Conservation (phyloP, 2,329 filamentous ascomycete species). For the Epichloe baconii region DNA sequence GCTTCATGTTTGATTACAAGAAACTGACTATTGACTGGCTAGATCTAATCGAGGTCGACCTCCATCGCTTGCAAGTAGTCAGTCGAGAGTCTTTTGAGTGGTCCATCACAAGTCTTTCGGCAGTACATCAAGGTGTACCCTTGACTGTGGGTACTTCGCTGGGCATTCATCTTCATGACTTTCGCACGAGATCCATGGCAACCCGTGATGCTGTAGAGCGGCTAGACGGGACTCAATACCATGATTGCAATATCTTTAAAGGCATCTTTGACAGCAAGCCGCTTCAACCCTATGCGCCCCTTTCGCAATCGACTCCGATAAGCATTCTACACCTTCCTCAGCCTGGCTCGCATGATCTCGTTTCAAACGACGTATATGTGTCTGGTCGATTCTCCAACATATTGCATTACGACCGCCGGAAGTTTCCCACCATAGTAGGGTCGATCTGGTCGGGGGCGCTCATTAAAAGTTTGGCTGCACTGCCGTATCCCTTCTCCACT, state of each 20-base stretch:
- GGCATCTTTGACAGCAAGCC: constrained; percentile 39
- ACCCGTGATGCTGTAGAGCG: constrained; percentile 23
- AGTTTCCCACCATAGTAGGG: constrained; percentile 63
- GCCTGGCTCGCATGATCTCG: constrained; percentile 34
- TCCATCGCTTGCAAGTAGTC: constrained; percentile 57
- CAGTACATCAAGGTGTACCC: constrained; percentile 50
- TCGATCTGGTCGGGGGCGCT: constrained; percentile 76
- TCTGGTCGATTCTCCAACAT: constrained; percentile 82
- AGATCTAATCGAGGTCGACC: constrained; percentile 68
- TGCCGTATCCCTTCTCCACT: constrained; percentile 55
- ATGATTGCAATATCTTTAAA: constrained; percentile 19
- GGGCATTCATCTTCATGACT: constrained; percentile 73
- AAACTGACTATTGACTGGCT: neutral
- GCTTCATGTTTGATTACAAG: neutral
- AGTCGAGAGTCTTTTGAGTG: constrained; percentile 63
- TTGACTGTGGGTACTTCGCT: constrained; percentile 74
- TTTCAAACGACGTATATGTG: constrained; percentile 73
- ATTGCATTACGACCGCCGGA: constrained; percentile 77
- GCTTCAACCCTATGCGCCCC: constrained; percentile 49
- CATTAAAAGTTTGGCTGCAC: constrained; percentile 57
- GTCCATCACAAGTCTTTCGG: constrained; percentile 72
- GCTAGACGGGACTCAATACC: constrained; percentile 16
- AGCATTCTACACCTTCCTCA: constrained; percentile 67
- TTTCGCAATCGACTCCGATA: constrained; percentile 70
- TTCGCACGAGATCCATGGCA: constrained; percentile 33